Percentiles rank a stretch among this genome's conserved stretches.
These are phyloP conservation scores for Hymenoscyphus linearis DNA, from an alignment of 2,329 filamentous ascomycete species.

Conservation along the genomic window DNA sequence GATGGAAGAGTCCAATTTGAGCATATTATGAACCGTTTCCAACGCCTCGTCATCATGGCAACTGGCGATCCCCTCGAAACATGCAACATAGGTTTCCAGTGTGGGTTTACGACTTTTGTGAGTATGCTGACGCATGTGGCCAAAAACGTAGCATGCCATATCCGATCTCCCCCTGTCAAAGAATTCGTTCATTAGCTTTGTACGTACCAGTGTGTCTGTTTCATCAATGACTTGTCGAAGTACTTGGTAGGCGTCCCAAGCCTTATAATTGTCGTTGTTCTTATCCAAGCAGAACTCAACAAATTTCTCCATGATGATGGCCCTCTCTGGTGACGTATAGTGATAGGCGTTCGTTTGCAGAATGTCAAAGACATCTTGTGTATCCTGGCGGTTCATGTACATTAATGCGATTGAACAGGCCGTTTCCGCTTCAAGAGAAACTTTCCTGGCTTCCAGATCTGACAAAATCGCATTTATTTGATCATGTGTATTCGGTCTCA, in stretches of 20 bases:
- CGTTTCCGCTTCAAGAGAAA: conserved; percentile 67
- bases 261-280: conserved; percentile 55
- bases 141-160: conserved; percentile 82
- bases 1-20: conserved; percentile 84
- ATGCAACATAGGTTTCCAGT: conserved; percentile 69
- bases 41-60: conserved; percentile 58
- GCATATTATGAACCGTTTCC: conserved; percentile 79
- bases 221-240: conserved; percentile 60
- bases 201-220: conserved; percentile 59
- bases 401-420: conserved; percentile 67
- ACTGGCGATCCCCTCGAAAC: conserved; percentile 69
- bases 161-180: conserved; percentile 73
- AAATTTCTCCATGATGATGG: conserved; percentile 60
- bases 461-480: conserved; percentile 68
- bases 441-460: conserved; percentile 64
- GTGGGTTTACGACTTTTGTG: conserved; percentile 60
- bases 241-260: conserved; percentile 63
- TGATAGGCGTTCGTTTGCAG: conserved; percentile 69
- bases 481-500: conserved; percentile 58
- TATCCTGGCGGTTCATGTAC: conserved; percentile 71
- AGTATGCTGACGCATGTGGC: conserved; percentile 82
- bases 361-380: conserved; percentile 74
- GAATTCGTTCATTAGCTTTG: conserved; percentile 74
- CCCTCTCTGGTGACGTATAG: conserved; percentile 65
- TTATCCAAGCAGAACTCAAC: conserved; percentile 62